Evolutionary conservation across 768 basidiomycete genomes (phyloP).

Genomic region (Tricholoma bakamatsutake): DNA sequence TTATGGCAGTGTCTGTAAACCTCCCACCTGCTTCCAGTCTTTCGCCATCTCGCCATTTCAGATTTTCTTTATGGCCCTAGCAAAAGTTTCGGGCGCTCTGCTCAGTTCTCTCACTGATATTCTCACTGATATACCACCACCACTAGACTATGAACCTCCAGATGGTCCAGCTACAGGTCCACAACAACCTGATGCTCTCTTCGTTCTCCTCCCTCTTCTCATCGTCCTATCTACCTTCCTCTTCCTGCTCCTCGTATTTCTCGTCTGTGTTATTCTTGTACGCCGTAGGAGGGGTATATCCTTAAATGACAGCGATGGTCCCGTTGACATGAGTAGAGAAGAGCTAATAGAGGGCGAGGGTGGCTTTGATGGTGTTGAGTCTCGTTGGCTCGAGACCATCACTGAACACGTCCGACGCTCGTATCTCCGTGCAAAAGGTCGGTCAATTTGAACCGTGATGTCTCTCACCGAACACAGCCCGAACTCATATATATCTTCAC

Average conservation of each 20-base stretch:
- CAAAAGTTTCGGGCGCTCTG: background rate
- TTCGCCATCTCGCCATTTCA: background rate
- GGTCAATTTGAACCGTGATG: slow-evolving; percentile 15
- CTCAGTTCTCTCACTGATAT: background rate
- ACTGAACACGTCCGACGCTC: slow-evolving; percentile 57
- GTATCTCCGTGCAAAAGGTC: slow-evolving; percentile 88
- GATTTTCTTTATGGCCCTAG: slow-evolving; percentile 7
- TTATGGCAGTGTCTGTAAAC: background rate
- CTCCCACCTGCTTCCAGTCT: background rate
- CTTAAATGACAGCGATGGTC: slow-evolving; percentile 84
- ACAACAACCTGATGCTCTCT: slow-evolving; percentile 56
- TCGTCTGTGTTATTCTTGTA: slow-evolving; percentile 83
- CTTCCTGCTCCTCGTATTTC: slow-evolving; percentile 87
- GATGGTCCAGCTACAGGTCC: slow-evolving; percentile 14
- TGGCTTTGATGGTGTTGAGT: slow-evolving; percentile 87
- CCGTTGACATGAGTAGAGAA: slow-evolving; percentile 88
- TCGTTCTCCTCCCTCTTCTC: slow-evolving; percentile 88
- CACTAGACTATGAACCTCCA: slow-evolving; percentile 20
- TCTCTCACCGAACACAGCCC: slow-evolving; percentile 7
- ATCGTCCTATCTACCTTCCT: slow-evolving; percentile 92
- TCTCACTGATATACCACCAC: background rate
- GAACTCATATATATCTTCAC: slow-evolving; percentile 9
- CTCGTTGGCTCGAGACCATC: slow-evolving; percentile 87
- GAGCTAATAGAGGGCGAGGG: slow-evolving; percentile 90
- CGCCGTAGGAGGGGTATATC: slow-evolving; percentile 71